These are phyloP conservation scores for Pestalotiopsis fici DNA, from an alignment of 2,329 filamentous ascomycete species.

Conservation along the genomic window DNA sequence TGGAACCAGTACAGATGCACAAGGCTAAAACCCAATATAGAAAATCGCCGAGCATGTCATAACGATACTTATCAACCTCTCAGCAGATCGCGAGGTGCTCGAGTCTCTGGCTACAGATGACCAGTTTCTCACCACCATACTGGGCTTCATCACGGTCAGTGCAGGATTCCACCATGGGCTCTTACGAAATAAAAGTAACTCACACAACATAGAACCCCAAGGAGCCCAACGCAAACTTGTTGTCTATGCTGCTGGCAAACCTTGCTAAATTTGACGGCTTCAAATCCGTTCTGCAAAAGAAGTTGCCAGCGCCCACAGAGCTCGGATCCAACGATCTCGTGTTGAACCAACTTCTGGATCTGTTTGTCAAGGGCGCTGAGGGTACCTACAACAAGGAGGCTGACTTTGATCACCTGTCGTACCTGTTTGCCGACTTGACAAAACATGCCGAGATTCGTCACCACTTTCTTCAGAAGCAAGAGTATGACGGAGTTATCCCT, in stretches of 20 bases:
- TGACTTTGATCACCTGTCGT: conserved; percentile 90
- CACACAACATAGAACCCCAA: conserved; percentile 58
- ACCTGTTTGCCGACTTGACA: conserved; percentile 90
- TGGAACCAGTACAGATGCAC: too few relatives aligned
- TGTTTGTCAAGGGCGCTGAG: conserved; percentile 90
- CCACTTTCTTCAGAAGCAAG: conserved; percentile 73
- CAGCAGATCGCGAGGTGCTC: conserved; percentile 75
- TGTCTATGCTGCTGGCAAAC: conserved; percentile 93
- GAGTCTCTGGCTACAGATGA: conserved; percentile 76
- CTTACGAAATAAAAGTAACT: neutral
- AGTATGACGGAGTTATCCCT: conserved; percentile 83
- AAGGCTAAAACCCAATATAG: conserved; percentile 39
- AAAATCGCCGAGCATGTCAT: conserved; percentile 91
- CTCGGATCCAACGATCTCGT: conserved; percentile 72
- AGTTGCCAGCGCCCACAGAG: conserved; percentile 67
- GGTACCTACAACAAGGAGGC: conserved; percentile 82
- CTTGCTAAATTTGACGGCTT: conserved; percentile 78
- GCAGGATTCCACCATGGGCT: conserved; percentile 6
- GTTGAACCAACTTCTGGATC: conserved; percentile 89
- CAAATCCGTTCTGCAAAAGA: conserved; percentile 67
- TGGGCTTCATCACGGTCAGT: conserved; percentile 74
- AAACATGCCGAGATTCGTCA: conserved; percentile 75
- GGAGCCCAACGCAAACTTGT: conserved; percentile 80
- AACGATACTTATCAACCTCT: conserved; percentile 86
- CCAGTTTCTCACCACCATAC: conserved; percentile 73